Evolutionary conservation across 768 basidiomycete species (phyloP).

Genomic region (Candolleomyces efflorescens): DNA sequence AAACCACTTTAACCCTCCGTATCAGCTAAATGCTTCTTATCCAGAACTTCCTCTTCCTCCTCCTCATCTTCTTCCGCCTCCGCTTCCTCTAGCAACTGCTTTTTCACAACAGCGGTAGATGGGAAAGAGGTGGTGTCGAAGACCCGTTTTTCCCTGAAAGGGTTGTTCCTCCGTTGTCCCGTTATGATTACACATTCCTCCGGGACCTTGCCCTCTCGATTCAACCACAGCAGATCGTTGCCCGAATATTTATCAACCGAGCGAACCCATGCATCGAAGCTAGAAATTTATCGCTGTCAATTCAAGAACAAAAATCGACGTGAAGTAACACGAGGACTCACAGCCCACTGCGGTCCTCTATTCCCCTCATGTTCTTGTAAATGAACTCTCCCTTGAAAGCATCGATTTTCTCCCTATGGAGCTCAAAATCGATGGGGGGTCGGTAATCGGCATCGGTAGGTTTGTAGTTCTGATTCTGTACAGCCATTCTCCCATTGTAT

Average conservation of each 20-base stretch:
- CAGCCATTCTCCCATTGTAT: constrained; percentile 60
- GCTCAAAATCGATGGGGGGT: constrained; percentile 68
- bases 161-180: constrained; percentile 49
- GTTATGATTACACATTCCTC: constrained; percentile 60
- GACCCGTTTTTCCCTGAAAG: constrained; percentile 64
- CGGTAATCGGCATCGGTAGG: constrained; percentile 59
- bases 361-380: constrained; percentile 79
- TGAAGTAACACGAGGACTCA: constrained; percentile 30
- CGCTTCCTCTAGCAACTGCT: constrained; percentile 28
- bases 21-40: constrained; percentile 44
- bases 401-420: constrained; percentile 63
- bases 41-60: constrained; percentile 33
- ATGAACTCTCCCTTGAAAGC: constrained; percentile 84
- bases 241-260: constrained; percentile 73
- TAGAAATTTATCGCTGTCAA: constrained; percentile 20
- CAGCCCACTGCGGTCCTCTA: constrained; percentile 78
- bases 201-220: constrained; percentile 74
- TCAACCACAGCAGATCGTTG: constrained; percentile 74
- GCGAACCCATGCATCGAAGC: constrained; percentile 84
- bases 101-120: constrained; percentile 24
- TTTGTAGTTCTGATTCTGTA: constrained; percentile 47
- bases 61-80: constrained; percentile 37
- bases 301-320: background rate
- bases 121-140: constrained; percentile 64
- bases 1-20: constrained; percentile 40